phyloP scores from a whole-genome alignment of 345 rosid species.

The Litchi chinensis region DNA sequence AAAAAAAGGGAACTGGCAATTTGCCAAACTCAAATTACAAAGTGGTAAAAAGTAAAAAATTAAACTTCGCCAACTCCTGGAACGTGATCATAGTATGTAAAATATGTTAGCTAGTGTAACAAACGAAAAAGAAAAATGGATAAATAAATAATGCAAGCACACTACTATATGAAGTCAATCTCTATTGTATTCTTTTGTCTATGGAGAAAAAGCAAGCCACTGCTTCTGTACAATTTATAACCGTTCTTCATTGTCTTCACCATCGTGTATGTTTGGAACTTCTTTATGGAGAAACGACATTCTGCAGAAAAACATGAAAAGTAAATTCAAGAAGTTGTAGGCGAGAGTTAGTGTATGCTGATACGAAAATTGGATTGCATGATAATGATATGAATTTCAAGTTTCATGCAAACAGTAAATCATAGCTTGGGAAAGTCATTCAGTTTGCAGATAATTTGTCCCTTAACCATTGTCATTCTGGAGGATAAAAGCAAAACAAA shows the following conservation, averaged over 20 bases:
- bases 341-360: not conserved
- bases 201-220: constrained; percentile 15
- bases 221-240: constrained; percentile 28
- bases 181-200: not conserved
- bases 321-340: not conserved
- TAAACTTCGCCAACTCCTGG: constrained; percentile 7
- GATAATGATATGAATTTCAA: not conserved
- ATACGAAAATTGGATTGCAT: not conserved
- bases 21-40: not conserved
- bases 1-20: not conserved
- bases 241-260: constrained; percentile 7
- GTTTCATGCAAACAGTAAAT: not conserved
- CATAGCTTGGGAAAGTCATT: not conserved
- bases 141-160: not conserved
- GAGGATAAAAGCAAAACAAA: not conserved
- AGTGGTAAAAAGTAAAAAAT: not conserved
- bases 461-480: not conserved
- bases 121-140: not conserved
- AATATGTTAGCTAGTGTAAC: not conserved
- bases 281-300: constrained; percentile 5
- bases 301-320: constrained; percentile 8
- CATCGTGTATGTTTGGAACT: not conserved
- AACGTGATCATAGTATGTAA: not conserved
- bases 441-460: not conserved
- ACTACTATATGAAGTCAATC: constrained; percentile 2